Conservation (phyloP, 2,329 filamentous ascomycete genomes). For the Mariannaea sp. region DNA sequence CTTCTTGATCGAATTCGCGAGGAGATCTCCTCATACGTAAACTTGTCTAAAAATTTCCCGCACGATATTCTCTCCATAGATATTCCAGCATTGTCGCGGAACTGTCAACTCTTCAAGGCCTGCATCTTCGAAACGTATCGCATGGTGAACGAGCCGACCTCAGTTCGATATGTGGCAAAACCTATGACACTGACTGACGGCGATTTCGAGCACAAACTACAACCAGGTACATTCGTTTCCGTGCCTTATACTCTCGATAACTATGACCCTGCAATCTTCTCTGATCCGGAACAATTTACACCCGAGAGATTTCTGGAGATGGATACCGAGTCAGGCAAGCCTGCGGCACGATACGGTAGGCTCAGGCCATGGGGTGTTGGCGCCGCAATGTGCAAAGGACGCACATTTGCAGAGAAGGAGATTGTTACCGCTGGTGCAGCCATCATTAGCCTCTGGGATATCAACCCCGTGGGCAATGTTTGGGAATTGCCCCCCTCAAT, state of each 20-base stretch:
- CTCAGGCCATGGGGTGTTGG: conserved; percentile 33
- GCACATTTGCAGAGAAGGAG: conserved; percentile 35
- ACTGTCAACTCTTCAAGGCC: conserved; percentile 31
- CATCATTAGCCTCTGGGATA: conserved; percentile 26
- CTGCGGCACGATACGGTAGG: conserved; percentile 25
- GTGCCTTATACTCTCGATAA: conserved; percentile 25
- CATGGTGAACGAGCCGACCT: conserved; percentile 26
- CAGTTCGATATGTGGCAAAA: conserved; percentile 25
- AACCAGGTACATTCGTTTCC: conserved; percentile 28
- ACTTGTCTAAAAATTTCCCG: neutral
- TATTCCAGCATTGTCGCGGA: conserved; percentile 12
- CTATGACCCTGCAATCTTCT: conserved; percentile 23
- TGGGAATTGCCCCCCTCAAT: conserved; percentile 24
- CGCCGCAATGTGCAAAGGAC: conserved; percentile 31
- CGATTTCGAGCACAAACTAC: conserved; percentile 18
- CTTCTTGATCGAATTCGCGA: conserved; percentile 20
- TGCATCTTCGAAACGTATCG: conserved; percentile 32
- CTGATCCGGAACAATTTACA: conserved; percentile 24
- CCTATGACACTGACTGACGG: conserved; percentile 23
- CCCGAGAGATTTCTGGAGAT: conserved; percentile 30
- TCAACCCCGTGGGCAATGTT: conserved; percentile 8
- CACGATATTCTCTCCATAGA: conserved; percentile 24
- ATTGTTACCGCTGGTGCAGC: conserved; percentile 24
- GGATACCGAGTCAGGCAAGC: conserved; percentile 17
- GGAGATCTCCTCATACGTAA: conserved; percentile 21